Conservation (phyloP, 768 basidiomycete species). For the Termitomyces heimii region DNA sequence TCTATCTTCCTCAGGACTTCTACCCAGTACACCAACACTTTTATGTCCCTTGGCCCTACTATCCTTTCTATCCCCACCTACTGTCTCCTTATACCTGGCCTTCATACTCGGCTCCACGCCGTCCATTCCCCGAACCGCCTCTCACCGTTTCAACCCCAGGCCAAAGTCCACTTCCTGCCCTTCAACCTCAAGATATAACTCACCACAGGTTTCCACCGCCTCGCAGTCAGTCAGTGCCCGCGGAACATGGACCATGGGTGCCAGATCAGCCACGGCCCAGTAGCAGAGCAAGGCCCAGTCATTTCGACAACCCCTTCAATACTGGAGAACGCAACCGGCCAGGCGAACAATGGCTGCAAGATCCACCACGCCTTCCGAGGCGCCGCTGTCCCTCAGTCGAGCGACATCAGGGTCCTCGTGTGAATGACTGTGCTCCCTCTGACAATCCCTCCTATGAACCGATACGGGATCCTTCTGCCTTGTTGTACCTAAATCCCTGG, state of each 20-base stretch:
- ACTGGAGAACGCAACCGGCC: not conserved
- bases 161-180: too few relatives aligned
- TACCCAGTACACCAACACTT: too few relatives aligned
- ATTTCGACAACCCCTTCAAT: not conserved
- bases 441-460: not conserved
- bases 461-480: not conserved
- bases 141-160: not conserved
- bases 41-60: too few relatives aligned
- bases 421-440: not conserved
- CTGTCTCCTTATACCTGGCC: not conserved
- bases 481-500: slow-evolving; percentile 38
- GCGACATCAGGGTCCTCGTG: not conserved
- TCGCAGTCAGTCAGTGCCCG: not conserved
- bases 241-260: not conserved
- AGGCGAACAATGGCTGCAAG: not conserved
- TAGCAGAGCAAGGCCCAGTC: not conserved
- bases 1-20: not conserved
- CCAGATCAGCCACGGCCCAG: not conserved
- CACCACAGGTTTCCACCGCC: not conserved
- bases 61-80: not conserved
- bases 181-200: too few relatives aligned
- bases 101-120: not conserved
- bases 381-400: too few relatives aligned
- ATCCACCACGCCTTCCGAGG: not conserved
- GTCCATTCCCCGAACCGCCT: too few relatives aligned